Conservation (phyloP, 2,329 filamentous ascomycete species). For the Trichoderma oligosporum region DNA sequence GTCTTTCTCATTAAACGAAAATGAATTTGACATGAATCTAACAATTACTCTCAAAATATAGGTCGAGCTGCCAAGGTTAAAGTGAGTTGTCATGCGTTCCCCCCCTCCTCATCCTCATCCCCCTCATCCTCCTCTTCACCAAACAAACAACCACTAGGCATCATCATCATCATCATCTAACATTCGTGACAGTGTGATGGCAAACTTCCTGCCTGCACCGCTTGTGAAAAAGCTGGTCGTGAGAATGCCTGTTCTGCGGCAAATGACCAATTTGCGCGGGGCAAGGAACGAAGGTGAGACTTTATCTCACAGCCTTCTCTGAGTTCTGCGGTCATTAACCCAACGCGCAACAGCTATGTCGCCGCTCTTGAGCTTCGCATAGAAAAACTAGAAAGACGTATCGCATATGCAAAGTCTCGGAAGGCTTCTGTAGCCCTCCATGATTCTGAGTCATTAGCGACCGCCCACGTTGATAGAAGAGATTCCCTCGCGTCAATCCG, state of each 20-base stretch:
- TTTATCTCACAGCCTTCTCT: constrained; percentile 1
- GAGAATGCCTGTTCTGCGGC: constrained; percentile 86
- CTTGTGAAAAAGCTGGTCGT: constrained; percentile 87
- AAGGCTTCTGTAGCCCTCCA: constrained; percentile 67
- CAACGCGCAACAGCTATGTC: constrained; percentile 62
- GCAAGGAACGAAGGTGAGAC: constrained; percentile 80
- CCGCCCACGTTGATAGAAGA: constrained; percentile 52
- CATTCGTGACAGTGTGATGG: constrained; percentile 68
- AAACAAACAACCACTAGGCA: too few species aligned
- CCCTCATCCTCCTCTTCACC: background rate
- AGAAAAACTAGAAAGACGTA: constrained; percentile 78
- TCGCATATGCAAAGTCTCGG: constrained; percentile 66
- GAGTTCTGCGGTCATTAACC: background rate
- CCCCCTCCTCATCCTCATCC: background rate
- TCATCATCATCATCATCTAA: too few species aligned
- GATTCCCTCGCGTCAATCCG: constrained; percentile 60
- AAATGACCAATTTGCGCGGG: constrained; percentile 91
- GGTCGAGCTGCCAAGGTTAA: constrained; percentile 90
- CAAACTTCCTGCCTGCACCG: constrained; percentile 90
- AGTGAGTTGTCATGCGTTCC: constrained; percentile 39
- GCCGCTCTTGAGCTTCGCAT: constrained; percentile 89
- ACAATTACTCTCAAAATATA: constrained; percentile 31
- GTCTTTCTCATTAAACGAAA: background rate
- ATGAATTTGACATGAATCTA: constrained; percentile 3
- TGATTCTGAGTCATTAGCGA: constrained; percentile 47